These are phyloP conservation scores for Anisodus tanguticus DNA, from an alignment of 257 asterid genomes.

Conservation along the genomic window DNA sequence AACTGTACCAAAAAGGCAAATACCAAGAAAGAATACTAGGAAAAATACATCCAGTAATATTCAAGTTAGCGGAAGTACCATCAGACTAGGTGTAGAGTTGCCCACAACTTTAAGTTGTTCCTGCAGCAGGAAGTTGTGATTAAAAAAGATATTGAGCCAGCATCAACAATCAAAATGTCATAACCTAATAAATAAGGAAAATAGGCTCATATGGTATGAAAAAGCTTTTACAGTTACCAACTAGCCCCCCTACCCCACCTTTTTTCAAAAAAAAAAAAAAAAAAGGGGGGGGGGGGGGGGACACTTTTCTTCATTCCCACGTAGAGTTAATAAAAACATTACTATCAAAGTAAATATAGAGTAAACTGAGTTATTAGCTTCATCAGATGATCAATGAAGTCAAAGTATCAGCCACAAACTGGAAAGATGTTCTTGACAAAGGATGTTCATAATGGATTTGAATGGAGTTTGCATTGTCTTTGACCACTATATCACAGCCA, in stretches of 20 bases:
- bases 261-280: too few species aligned
- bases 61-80: constrained; percentile 25
- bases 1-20: not conserved
- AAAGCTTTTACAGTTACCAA: not conserved
- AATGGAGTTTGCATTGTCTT: not conserved
- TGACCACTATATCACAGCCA: not conserved
- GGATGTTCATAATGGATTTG: not conserved
- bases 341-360: not conserved
- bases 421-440: not conserved
- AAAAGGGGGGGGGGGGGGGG: too few species aligned
- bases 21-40: not conserved
- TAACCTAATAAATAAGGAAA: not conserved
- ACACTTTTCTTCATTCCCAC: too few species aligned
- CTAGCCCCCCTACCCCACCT: too few species aligned
- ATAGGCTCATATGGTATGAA: not conserved
- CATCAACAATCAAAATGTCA: not conserved
- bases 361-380: not conserved
- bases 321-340: too few species aligned
- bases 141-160: not conserved
- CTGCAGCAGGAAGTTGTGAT: constrained; percentile 30
- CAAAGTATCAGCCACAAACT: not conserved
- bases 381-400: not conserved
- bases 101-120: constrained; percentile 29
- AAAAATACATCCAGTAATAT: not conserved
- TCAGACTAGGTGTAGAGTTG: constrained; percentile 27